Evolutionary conservation across 257 asterid species (phyloP).

Genomic region (Ilex asprella): DNA sequence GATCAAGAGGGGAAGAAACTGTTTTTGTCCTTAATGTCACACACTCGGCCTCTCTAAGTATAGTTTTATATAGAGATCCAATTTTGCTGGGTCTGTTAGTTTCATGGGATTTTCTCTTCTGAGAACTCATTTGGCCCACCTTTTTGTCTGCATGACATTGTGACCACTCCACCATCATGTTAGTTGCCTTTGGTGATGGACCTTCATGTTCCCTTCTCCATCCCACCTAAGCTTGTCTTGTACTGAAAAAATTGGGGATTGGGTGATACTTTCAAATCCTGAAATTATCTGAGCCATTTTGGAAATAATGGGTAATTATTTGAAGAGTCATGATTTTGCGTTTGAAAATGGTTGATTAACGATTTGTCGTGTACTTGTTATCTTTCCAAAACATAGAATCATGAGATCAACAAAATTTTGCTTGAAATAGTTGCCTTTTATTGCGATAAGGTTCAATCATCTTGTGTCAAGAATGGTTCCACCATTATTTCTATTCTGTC

Average conservation of each 20-base stretch:
- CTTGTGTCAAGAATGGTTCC: no score
- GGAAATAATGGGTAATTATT: no score
- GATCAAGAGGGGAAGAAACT: constrained; percentile 6
- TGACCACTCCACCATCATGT: constrained; percentile 35
- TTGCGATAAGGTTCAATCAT: no score
- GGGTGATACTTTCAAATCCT: no score
- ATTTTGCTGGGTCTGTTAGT: constrained; percentile 16
- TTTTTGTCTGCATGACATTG: constrained; percentile 22
- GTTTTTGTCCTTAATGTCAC: constrained; percentile 1
- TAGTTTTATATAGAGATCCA: constrained; percentile 8
- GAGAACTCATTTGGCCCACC: constrained; percentile 25
- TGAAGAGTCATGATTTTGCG: no score
- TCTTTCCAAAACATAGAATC: no score
- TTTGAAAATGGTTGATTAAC: no score
- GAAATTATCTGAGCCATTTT: no score
- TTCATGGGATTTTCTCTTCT: constrained; percentile 18
- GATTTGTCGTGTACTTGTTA: no score
- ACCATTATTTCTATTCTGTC: no score
- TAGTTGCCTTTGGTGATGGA: constrained; percentile 33
- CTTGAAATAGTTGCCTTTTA: no score
- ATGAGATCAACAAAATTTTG: no score
- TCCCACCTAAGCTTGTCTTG: constrained; percentile 23
- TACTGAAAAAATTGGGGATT: neutral
- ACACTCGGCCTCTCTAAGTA: neutral
- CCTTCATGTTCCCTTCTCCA: constrained; percentile 12